Evolutionary conservation across 495 filamentous ascomycete genomes (phyloP).

Genomic region (Tuber calosporum): DNA sequence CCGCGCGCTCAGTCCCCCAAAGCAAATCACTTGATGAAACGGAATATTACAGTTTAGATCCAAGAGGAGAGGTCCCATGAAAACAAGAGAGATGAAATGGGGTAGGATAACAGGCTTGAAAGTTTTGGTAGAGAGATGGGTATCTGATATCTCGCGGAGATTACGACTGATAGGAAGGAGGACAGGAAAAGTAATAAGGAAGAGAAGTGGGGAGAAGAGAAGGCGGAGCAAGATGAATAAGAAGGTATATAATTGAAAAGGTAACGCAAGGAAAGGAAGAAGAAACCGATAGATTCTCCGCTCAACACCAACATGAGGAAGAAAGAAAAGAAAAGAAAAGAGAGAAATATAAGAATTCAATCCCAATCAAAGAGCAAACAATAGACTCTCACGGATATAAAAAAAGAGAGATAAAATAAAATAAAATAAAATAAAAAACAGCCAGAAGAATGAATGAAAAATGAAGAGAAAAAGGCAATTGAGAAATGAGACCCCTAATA

Average conservation of each 20-base stretch:
- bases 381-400: slow-evolving; percentile 15
- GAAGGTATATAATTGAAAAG: slow-evolving; percentile 8
- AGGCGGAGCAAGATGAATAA: slow-evolving; percentile 11
- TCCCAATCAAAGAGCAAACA: slow-evolving; percentile 28
- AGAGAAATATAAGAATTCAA: slow-evolving; percentile 31
- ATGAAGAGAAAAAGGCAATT: neutral
- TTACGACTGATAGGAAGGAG: slow-evolving; percentile 14
- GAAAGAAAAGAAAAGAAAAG: no score
- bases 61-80: neutral
- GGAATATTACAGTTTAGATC: neutral
- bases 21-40: neutral
- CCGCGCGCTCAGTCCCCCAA: neutral
- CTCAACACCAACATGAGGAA: slow-evolving; percentile 38
- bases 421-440: slow-evolving; percentile 11
- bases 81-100: neutral
- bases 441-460: slow-evolving; percentile 13
- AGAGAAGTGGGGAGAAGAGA: slow-evolving; percentile 10
- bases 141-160: slow-evolving; percentile 30
- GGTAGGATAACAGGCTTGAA: slow-evolving; percentile 1
- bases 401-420: slow-evolving; percentile 10
- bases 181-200: slow-evolving; percentile 9
- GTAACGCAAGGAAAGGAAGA: slow-evolving; percentile 2
- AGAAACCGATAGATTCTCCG: slow-evolving; percentile 31
- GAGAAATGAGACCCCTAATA: neutral
- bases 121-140: slow-evolving; percentile 6